Percentiles rank a stretch among this genome's conserved stretches.
These are phyloP conservation scores for Oryza glaberrima DNA, from an alignment of 176 grass and related monocot genomes.

Conservation along the genomic window DNA sequence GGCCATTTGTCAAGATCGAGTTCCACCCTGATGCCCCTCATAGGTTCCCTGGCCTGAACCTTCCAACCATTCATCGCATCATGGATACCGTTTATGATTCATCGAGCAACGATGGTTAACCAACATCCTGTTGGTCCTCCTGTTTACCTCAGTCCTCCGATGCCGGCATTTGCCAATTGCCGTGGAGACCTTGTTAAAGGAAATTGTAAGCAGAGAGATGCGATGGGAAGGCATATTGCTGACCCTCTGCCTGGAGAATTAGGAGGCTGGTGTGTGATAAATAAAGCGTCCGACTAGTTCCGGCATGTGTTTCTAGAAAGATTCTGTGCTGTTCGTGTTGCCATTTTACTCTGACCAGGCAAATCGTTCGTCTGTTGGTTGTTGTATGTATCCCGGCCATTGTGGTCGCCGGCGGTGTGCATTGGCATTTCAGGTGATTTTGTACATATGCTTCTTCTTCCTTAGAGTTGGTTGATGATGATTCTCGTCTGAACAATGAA, in stretches of 20 bases:
- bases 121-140: neutral
- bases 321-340: neutral
- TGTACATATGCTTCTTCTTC: constrained; percentile 23
- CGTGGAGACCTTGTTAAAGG: neutral
- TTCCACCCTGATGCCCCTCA: constrained; percentile 57
- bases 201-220: constrained; percentile 25
- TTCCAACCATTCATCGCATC: constrained; percentile 57
- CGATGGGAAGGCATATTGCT: constrained; percentile 15
- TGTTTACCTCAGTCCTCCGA: neutral
- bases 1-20: constrained; percentile 93
- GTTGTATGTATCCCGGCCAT: neutral
- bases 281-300: constrained; percentile 37
- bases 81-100: constrained; percentile 66
- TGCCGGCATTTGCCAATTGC: neutral
- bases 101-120: constrained; percentile 56
- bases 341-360: constrained; percentile 32
- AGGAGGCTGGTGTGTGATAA: constrained; percentile 34
- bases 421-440: constrained; percentile 18
- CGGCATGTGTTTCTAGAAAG: neutral
- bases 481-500: neutral
- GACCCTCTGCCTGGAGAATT: constrained; percentile 29
- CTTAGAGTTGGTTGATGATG: neutral
- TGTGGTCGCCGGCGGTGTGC: neutral
- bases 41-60: constrained; percentile 77
- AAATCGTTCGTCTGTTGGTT: constrained; percentile 7